Evolutionary conservation across 2,329 filamentous ascomycete genomes (phyloP), one percentile per base, ranked within the genome.

Genomic region (Zasmidium citrigriseum): DNA sequence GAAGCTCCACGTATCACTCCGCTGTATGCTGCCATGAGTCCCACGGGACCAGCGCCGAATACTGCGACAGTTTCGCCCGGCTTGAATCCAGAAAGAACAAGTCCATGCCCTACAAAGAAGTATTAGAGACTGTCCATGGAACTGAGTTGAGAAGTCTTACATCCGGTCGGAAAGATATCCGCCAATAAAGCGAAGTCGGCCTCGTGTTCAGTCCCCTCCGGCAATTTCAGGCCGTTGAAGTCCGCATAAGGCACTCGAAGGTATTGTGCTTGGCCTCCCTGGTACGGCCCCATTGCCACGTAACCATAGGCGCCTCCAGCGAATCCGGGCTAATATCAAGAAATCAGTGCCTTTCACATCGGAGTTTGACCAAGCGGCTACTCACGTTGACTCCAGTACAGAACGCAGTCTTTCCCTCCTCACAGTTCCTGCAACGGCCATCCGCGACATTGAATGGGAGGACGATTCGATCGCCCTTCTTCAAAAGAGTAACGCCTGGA

Each of bases 381-480:
- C 34, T 41, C 34, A 41, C 34, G 44, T 49, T 55, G 1, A 63
- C 67, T 48, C 85, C 86, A 0, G 85, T 88, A 68, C 85, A 88
- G 65, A 88, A 88, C 0, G 85, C 85, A 1, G 85, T 88, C 58
- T 79, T 80, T 2, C 85, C 85, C 62, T 87, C 83, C 65, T 88
- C 85, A 58, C 86, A 87, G 64, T 87, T 86, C 18, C 80, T 78
- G 70, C 86, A 88, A 12, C 85, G 78, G 1, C 85, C 84, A 64
- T 86, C 83, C 5, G 84, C 84, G 1, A 87, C 85, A 55, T 87
- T 87, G 75, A 87, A 88, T 0, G 86, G 85, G 70, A 88, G 80
- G 2, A 88, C 85, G 3, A 88, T 82, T 1, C 85, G 80, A 60
- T 88, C 85, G 2, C 85, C 85, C 62, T 85, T 83, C 65, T 87